Conservation (phyloP, 2,329 filamentous ascomycete genomes). For the Dactylellina leptospora region DNA sequence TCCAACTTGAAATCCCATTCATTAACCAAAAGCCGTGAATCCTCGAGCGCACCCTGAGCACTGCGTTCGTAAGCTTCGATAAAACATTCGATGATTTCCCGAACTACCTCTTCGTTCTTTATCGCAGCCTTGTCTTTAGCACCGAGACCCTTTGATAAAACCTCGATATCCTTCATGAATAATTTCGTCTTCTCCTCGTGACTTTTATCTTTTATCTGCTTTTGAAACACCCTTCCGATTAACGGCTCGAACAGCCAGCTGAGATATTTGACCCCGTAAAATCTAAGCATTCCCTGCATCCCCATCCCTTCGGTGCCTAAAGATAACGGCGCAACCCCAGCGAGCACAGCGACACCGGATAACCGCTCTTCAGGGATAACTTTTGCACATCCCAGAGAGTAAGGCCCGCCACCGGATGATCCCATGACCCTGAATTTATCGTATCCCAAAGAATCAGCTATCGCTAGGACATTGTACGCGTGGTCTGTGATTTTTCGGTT, state of each 20-base stretch:
- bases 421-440: conserved; percentile 47
- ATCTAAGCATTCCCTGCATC: conserved; percentile 56
- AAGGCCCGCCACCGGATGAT: conserved; percentile 44
- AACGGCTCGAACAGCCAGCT: conserved; percentile 52
- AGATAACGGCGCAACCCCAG: conserved; percentile 59
- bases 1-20: conserved; percentile 58
- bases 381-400: conserved; percentile 43
- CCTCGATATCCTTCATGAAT: conserved; percentile 38
- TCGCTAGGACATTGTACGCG: conserved; percentile 26
- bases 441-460: conserved; percentile 30
- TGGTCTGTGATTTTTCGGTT: conserved; percentile 37
- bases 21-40: conserved; percentile 57
- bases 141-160: conserved; percentile 8
- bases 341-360: conserved; percentile 60
- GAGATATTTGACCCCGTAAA: conserved; percentile 53
- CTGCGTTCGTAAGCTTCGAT: conserved; percentile 58
- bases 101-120: conserved; percentile 42
- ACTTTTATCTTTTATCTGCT: conserved; percentile 46
- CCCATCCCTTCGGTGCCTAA: conserved; percentile 55
- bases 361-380: conserved; percentile 56
- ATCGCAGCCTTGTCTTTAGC: conserved; percentile 21
- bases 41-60: conserved; percentile 55
- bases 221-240: conserved; percentile 52
- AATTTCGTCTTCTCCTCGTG: conserved; percentile 56
- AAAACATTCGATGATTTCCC: conserved; percentile 49